phyloP scores from a whole-genome alignment of 202 grass and related monocot species.

The Zoysia matrella region DNA sequence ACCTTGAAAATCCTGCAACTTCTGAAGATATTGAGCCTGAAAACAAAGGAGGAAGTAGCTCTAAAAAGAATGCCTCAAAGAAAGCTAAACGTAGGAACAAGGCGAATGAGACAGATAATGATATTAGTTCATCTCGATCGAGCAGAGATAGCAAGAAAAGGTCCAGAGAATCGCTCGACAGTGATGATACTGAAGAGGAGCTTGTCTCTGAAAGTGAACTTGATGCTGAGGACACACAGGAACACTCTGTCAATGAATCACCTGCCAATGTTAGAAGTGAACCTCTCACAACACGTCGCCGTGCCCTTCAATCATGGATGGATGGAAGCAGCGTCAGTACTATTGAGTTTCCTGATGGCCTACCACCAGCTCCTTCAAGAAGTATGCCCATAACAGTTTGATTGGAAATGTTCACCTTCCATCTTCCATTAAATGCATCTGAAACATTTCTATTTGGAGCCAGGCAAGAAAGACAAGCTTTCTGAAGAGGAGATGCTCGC shows the following conservation, averaged over 20 bases:
- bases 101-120: constrained; percentile 61
- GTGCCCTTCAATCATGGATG: constrained; percentile 93
- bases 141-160: constrained; percentile 63
- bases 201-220: constrained; percentile 63
- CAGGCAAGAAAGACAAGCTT: constrained; percentile 93
- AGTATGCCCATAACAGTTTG: constrained; percentile 52
- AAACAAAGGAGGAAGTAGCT: constrained; percentile 48
- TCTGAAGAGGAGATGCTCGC: constrained; percentile 86
- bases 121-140: constrained; percentile 64
- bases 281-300: constrained; percentile 79
- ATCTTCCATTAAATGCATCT: constrained; percentile 17
- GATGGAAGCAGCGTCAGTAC: constrained; percentile 65
- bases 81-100: constrained; percentile 49
- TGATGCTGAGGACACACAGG: constrained; percentile 54
- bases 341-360: constrained; percentile 87
- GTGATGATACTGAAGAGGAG: constrained; percentile 78
- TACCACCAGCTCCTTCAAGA: constrained; percentile 85
- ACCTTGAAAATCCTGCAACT: constrained; percentile 61
- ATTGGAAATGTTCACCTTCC: constrained; percentile 9
- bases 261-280: constrained; percentile 47
- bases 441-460: constrained; percentile 22
- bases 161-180: constrained; percentile 51
- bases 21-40: constrained; percentile 49
- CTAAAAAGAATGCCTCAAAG: constrained; percentile 71
- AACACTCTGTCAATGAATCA: constrained; percentile 39